phyloP scores from a whole-genome alignment of 1,139 yeast genomes.

The Saccharomyces hybrid region DNA sequence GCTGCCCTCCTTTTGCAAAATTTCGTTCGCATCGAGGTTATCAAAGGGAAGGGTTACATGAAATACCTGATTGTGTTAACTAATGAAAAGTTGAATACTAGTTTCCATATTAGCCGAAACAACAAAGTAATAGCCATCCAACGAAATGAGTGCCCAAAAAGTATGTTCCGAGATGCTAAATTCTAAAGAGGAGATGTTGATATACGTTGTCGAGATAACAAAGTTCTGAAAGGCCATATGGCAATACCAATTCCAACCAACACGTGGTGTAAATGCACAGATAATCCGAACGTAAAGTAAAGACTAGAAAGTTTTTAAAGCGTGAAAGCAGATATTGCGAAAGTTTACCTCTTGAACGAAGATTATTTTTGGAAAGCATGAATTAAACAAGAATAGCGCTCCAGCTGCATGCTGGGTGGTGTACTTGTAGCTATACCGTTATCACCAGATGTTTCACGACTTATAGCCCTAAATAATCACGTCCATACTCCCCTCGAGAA shows the following conservation, averaged over 20 bases:
- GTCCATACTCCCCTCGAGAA: neutral
- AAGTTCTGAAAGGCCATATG: slow-evolving; percentile 2
- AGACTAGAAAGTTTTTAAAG: neutral
- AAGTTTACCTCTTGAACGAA: neutral
- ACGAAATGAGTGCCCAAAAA: slow-evolving; percentile 32
- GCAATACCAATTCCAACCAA: neutral
- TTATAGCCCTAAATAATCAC: neutral
- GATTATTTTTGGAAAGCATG: too few relatives aligned
- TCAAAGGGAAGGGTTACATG: neutral
- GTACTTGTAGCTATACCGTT: neutral
- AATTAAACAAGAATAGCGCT: too few relatives aligned
- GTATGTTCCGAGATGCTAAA: slow-evolving; percentile 18
- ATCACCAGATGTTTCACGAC: neutral
- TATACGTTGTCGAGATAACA: neutral
- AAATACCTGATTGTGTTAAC: neutral
- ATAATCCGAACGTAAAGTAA: neutral
- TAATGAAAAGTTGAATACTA: slow-evolving; percentile 3
- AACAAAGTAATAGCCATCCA: slow-evolving; percentile 17
- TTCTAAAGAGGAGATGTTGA: neutral
- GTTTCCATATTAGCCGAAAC: slow-evolving; percentile 5
- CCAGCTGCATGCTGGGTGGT: neutral
- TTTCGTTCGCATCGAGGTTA: neutral
- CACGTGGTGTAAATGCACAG: neutral
- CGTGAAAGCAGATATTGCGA: neutral
- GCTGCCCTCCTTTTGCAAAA: neutral